Base-by-base conservation (phyloP, 495 filamentous ascomycete species). In the Terfezia claveryi region DNA sequence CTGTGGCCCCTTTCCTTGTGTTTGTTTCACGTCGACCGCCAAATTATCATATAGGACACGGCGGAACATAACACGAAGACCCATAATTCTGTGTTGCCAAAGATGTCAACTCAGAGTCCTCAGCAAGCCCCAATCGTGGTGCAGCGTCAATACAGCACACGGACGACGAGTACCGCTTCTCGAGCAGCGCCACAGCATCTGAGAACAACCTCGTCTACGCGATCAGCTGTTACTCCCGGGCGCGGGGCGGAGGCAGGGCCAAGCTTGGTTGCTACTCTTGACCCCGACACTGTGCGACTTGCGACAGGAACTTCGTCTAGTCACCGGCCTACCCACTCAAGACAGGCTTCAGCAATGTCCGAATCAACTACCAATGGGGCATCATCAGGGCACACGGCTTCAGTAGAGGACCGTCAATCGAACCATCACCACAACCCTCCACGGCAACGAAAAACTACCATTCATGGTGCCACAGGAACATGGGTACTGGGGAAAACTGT, bases 401-500 rank as follows among this genome's bases (percentile, higher is more conserved):
- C 7, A 32, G 27, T 4, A 7, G 60, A 64, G 53, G 62, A 44
- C 54, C 52, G 16, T 53, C 58, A 14, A 44, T 54, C 17, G 58
- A 59, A 32, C 54, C 62, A 55, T 60, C 61, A 56, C 37, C 61
- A 51, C 50, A 51, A 32, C 23, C 51, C 55, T 37, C 62, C 63
- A 11, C 55, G 54, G 36, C 37, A 62, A 14, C 54, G 61, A 53
- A 65, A 65, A 50, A 65, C 63, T 12, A 65, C 63, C 23, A 66
- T 66, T 23, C 57, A 61, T 32, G 63, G 63, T 17, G 55, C 60
- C 23, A 65, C 57, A 37, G 76, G 54, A 71, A 79, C 57, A 69
- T 99, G 88, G 83, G 75, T 84, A 27, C 74, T 99, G 51, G 91
- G 89, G 20, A 96, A 99, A 73, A 99, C 91, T 3, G 91, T 99